Percentiles rank a stretch among this genome's conserved stretches.
phyloP scores from a whole-genome alignment of 305 asterid genomes.

The Euphrasia arctica region DNA sequence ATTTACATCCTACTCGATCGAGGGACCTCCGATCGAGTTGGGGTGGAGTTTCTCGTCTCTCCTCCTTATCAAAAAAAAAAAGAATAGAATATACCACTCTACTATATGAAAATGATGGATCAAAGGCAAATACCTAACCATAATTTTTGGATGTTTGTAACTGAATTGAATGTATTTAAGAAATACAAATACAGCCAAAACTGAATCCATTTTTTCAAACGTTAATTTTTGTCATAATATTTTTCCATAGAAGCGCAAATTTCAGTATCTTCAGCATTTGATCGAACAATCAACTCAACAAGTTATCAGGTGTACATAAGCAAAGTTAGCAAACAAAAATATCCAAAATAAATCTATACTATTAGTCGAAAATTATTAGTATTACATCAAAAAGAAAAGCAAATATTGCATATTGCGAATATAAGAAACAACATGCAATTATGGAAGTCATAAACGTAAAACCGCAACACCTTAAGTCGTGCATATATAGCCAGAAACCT shows the following conservation, averaged over 20 bases:
- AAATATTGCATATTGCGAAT: slow-evolving; percentile 28
- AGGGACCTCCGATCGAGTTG: too few relatives aligned
- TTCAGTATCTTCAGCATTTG: background rate
- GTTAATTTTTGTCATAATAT: too few relatives aligned
- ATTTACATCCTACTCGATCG: too few relatives aligned
- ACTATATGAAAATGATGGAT: too few relatives aligned
- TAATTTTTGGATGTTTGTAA: too few relatives aligned
- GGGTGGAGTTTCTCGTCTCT: too few relatives aligned
- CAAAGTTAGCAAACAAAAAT: slow-evolving; percentile 4
- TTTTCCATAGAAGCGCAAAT: background rate
- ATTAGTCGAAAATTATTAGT: slow-evolving; percentile 21
- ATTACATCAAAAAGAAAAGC: slow-evolving; percentile 27
- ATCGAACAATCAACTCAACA: background rate
- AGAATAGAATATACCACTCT: too few relatives aligned
- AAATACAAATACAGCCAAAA: too few relatives aligned
- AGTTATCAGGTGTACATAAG: background rate
- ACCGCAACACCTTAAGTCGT: slow-evolving; percentile 11
- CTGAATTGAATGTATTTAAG: too few relatives aligned
- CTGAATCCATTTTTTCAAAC: too few relatives aligned
- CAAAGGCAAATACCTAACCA: too few relatives aligned
- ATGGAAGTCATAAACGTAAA: slow-evolving; percentile 29
- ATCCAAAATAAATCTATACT: slow-evolving; percentile 25
- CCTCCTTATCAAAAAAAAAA: too few relatives aligned
- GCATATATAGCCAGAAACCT: slow-evolving; percentile 26
- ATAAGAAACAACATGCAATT: slow-evolving; percentile 29